phyloP scores from a whole-genome alignment of 495 filamentous ascomycete species.

The Lepraria neglecta region DNA sequence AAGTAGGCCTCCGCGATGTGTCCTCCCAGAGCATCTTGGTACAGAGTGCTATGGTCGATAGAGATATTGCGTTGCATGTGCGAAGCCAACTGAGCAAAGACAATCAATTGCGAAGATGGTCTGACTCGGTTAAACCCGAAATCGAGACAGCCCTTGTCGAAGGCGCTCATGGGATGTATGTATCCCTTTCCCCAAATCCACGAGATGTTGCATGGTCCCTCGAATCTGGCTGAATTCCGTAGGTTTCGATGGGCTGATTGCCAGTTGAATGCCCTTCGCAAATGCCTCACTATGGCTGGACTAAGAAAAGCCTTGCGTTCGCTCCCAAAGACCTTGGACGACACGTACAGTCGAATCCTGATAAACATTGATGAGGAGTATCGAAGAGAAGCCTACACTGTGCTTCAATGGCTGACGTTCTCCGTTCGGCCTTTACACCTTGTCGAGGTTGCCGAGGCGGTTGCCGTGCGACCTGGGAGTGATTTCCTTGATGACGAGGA shows the following conservation, averaged over 20 bases:
- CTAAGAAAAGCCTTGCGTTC: slow-evolving; percentile 30
- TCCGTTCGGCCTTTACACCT: slow-evolving; percentile 25
- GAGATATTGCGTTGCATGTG: slow-evolving; percentile 33
- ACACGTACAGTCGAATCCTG: slow-evolving; percentile 37
- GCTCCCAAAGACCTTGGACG: slow-evolving; percentile 34
- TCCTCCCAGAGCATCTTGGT: slow-evolving; percentile 17
- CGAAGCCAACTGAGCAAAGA: slow-evolving; percentile 29
- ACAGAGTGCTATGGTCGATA: slow-evolving; percentile 20
- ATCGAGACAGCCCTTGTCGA: slow-evolving; percentile 27
- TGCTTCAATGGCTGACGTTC: slow-evolving; percentile 32
- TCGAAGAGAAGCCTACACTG: slow-evolving; percentile 21
- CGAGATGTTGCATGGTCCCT: neutral
- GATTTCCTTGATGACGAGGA: neutral
- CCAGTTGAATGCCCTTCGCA: slow-evolving; percentile 34
- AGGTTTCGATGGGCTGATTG: slow-evolving; percentile 41
- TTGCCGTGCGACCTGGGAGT: neutral
- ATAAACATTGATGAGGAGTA: slow-evolving; percentile 25
- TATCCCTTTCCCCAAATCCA: neutral
- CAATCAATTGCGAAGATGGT: slow-evolving; percentile 29
- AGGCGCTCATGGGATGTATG: slow-evolving; percentile 35
- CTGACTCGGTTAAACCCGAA: slow-evolving; percentile 23
- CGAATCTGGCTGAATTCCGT: neutral
- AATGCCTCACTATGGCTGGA: slow-evolving; percentile 25
- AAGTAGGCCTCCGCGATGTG: slow-evolving; percentile 24
- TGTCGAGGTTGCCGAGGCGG: slow-evolving; percentile 29